Conservation (phyloP, 768 basidiomycete species). For the Inosperma sp. region DNA sequence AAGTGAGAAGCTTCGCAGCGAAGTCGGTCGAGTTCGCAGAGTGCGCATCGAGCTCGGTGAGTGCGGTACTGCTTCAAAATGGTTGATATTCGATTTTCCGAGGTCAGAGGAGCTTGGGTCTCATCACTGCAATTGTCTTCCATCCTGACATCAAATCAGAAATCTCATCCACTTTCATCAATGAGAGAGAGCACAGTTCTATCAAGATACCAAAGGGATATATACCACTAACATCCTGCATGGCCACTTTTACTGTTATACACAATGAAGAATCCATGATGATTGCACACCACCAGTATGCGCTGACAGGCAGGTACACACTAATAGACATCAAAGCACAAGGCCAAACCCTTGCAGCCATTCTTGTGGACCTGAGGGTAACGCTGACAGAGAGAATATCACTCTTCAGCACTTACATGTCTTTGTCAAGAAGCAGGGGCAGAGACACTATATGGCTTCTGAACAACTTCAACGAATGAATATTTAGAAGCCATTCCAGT, state of each 20-base stretch:
- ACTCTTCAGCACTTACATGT: constrained; percentile 32
- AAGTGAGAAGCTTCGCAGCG: too few relatives aligned
- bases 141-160: too few relatives aligned
- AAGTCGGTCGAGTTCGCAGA: too few relatives aligned
- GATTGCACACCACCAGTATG: constrained; percentile 24
- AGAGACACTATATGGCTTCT: constrained; percentile 27
- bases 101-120: too few relatives aligned
- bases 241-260: constrained; percentile 9
- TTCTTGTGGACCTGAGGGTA: constrained; percentile 32
- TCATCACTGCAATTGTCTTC: too few relatives aligned
- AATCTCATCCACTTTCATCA: too few relatives aligned
- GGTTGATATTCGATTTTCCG: too few relatives aligned
- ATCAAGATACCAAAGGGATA: constrained; percentile 20
- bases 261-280: neutral
- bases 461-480: constrained; percentile 24
- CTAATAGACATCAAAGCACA: constrained; percentile 40
- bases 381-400: constrained; percentile 24
- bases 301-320: constrained; percentile 32
- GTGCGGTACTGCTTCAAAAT: too few relatives aligned
- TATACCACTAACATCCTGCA: constrained; percentile 19
- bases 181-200: too few relatives aligned
- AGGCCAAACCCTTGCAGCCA: constrained; percentile 34
- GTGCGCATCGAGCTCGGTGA: too few relatives aligned
- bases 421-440: constrained; percentile 31
- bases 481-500: constrained; percentile 25